A percentile compares a stretch with the other conserved stretches of the same genome.
These are phyloP conservation scores for Gaeumannomyces tritici DNA, from an alignment of 2,329 filamentous ascomycete genomes.

Conservation along the genomic window DNA sequence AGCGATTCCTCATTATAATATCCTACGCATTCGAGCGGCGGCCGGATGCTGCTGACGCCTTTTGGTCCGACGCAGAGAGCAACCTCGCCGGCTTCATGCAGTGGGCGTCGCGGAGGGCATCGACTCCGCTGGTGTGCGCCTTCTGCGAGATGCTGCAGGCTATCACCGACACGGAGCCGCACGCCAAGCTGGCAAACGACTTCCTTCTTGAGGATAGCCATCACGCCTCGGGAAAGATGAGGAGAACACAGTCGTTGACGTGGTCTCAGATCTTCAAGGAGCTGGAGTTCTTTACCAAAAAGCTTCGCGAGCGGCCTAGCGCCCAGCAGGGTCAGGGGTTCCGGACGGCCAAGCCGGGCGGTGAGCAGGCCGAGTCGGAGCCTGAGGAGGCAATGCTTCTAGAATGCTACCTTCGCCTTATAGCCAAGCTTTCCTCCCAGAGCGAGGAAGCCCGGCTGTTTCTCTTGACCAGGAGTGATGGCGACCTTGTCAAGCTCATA, in stretches of 20 bases:
- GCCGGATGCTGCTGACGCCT: slow-evolving; percentile 73
- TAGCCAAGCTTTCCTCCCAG: slow-evolving; percentile 70
- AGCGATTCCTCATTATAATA: slow-evolving; percentile 86
- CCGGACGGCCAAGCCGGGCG: slow-evolving; percentile 49
- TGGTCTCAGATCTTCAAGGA: slow-evolving; percentile 93
- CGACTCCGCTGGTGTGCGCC: slow-evolving; percentile 88
- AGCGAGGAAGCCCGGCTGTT: slow-evolving; percentile 65
- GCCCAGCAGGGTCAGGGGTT: slow-evolving; percentile 42
- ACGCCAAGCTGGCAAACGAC: slow-evolving; percentile 74
- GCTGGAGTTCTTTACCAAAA: slow-evolving; percentile 71
- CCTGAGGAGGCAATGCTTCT: slow-evolving; percentile 95
- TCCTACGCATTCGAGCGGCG: slow-evolving; percentile 84
- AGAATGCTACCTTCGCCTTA: slow-evolving; percentile 82
- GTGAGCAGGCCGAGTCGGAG: slow-evolving; percentile 66
- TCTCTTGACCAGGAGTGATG: slow-evolving; percentile 50
- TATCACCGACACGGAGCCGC: slow-evolving; percentile 72
- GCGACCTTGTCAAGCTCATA: slow-evolving; percentile 44
- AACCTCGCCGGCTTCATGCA: slow-evolving; percentile 92
- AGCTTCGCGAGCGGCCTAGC: slow-evolving; percentile 63
- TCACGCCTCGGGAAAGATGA: slow-evolving; percentile 65
- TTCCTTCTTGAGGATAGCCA: slow-evolving; percentile 83
- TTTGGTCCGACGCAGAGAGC: slow-evolving; percentile 88
- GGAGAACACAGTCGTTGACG: slow-evolving; percentile 74
- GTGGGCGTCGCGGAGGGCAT: slow-evolving; percentile 92
- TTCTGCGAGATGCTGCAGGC: slow-evolving; percentile 95